These are phyloP conservation scores for Giardia duodenalis DNA, from an alignment of 208 protist species.

Conservation along the genomic window DNA sequence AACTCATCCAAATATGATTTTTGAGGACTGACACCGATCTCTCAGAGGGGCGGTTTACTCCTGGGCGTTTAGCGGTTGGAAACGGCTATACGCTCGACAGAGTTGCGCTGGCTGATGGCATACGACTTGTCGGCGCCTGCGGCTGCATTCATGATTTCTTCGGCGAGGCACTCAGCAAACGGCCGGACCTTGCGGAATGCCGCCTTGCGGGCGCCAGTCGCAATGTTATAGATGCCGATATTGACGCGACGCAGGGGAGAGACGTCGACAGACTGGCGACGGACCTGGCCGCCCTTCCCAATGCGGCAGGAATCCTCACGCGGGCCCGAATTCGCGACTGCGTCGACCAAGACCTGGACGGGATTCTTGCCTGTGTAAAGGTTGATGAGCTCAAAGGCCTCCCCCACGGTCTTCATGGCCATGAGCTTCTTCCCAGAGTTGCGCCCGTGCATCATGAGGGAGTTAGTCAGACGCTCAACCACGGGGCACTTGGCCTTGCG, in stretches of 20 bases:
- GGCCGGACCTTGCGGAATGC: constrained; percentile 98
- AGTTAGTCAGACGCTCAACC: constrained; percentile 62
- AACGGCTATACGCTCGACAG: constrained; percentile 97
- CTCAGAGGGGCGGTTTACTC: neutral
- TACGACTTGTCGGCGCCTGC: constrained; percentile 92
- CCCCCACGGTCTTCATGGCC: constrained; percentile 87
- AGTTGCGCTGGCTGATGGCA: constrained; percentile 99
- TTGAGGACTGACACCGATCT: neutral
- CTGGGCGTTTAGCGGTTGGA: constrained; percentile 92
- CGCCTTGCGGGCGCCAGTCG: constrained; percentile 81
- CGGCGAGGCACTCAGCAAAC: constrained; percentile 96
- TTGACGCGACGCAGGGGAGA: constrained; percentile 97
- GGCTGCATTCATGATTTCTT: constrained; percentile 96
- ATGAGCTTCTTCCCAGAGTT: constrained; percentile 99
- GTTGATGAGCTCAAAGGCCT: constrained; percentile 96
- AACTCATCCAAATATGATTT: neutral
- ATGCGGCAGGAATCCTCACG: constrained; percentile 99
- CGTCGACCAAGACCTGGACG: constrained; percentile 85
- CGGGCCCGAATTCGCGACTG: constrained; percentile 86
- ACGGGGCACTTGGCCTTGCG: constrained; percentile 86
- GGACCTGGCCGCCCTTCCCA: constrained; percentile 91
- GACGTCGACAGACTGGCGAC: constrained; percentile 97
- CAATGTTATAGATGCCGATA: constrained; percentile 85
- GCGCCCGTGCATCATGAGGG: constrained; percentile 71
- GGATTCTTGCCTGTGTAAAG: constrained; percentile 94